A percentile compares a stretch with the other conserved stretches of the same genome.
These are phyloP conservation scores for Entoloma clypeatum DNA, from an alignment of 1,284 basidiomycete species.

Conservation along the genomic window DNA sequence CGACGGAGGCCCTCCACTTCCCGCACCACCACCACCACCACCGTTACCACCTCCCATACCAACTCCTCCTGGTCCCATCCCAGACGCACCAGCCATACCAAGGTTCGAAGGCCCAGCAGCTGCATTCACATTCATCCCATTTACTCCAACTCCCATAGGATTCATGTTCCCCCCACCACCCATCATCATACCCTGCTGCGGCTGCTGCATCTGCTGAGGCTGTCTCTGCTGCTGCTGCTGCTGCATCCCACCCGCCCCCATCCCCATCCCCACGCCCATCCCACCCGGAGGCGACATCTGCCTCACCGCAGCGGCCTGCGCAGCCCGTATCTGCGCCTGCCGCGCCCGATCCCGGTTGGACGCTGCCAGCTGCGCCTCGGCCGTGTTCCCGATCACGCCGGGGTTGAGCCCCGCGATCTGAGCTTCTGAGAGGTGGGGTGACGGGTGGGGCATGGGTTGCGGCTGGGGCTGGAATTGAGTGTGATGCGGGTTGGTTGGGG, in stretches of 20 bases:
- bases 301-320: slow-evolving; percentile 27
- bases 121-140: slow-evolving; percentile 11
- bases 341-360: slow-evolving; percentile 38
- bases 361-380: slow-evolving; percentile 31
- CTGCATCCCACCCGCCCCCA: too few relatives aligned
- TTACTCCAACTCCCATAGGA: slow-evolving; percentile 11
- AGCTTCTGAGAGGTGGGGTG: slow-evolving; percentile 17
- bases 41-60: slow-evolving; percentile 6
- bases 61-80: neutral
- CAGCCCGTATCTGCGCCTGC: slow-evolving; percentile 43
- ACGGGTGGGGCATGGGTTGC: slow-evolving; percentile 2
- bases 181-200: slow-evolving; percentile 3
- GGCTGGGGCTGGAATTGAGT: slow-evolving; percentile 5
- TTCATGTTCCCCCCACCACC: slow-evolving; percentile 12
- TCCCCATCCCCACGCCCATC: too few relatives aligned
- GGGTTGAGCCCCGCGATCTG: slow-evolving; percentile 14
- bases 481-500: too few relatives aligned
- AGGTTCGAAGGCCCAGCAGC: slow-evolving; percentile 14
- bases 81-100: slow-evolving; percentile 4
- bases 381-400: slow-evolving; percentile 17
- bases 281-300: too few relatives aligned
- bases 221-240: slow-evolving; percentile 20
- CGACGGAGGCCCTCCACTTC: neutral
- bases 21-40: slow-evolving; percentile 5
- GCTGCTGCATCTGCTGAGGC: slow-evolving; percentile 24